Base-by-base conservation (phyloP, 805 yeast species). In the Saccharomycodes ludwigii region DNA sequence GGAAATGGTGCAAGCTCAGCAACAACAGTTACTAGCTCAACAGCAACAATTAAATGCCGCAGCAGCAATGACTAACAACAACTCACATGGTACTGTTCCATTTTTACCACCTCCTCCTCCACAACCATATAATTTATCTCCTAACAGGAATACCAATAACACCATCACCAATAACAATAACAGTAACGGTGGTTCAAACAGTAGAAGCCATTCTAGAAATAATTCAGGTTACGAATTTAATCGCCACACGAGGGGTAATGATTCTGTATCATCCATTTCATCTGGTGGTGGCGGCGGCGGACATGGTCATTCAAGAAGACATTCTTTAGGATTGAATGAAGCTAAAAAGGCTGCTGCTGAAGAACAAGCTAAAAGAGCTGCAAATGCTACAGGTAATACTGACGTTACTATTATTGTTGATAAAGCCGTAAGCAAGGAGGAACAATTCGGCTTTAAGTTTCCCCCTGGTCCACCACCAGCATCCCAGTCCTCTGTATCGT, bases 331-430 rank as follows among this genome's bases (percentile, higher is more conserved):
- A 2, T 64, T 88, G 36, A 76, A 76, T 32, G 98, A 88, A 57
- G 97, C 97, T 9, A 85, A 82, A 46, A 77, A 77, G 43, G 96
- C 96, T 5, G 98, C 98, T n/a, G 95, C 95, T 4, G 76, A 76
- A 42, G 86, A 76, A 23, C 84, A 77, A 49, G 76, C 79, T 2
- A 91, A 83, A 51, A 68, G 85, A 53, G 56, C 40, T 12, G 38
- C 30, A 4, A 27, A 24, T 6, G 25, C 40, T 16, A 44, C 43
- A 11, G 33, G 38, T 16, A 21, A 10, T 10, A 40, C 40, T 4
- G 42, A 41, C 15, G 42, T 43, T 7, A 40, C 44, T 17, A 52
- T 44, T 18, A 44, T 38, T 20, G 32, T 43, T n/a, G 48, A 40
- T 9, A 43, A 41, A 22, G 35, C 33, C 4, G 25, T 40, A 3